Conservation (phyloP, 345 rosid genomes). For the Clausena lansium region DNA sequence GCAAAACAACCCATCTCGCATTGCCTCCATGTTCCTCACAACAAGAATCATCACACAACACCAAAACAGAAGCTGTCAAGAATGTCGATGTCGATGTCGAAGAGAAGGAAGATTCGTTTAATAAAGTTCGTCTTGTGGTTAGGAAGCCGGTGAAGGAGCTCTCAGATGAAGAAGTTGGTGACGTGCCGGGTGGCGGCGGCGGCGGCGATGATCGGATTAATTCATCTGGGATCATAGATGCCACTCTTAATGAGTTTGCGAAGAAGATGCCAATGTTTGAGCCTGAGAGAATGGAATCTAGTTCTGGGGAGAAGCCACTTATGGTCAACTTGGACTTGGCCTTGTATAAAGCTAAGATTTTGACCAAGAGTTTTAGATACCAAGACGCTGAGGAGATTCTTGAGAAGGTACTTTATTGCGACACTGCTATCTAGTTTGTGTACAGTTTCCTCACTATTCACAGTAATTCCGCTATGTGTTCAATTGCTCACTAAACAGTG, state of each 20-base stretch:
- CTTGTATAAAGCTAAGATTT: constrained; percentile 71
- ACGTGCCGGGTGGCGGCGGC: background rate
- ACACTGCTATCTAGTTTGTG: too few relatives aligned
- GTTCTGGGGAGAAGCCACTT: constrained; percentile 58
- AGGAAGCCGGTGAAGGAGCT: constrained; percentile 71
- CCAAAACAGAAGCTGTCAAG: background rate
- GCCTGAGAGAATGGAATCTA: constrained; percentile 58
- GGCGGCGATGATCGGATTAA: constrained; percentile 21
- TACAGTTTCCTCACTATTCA: too few relatives aligned
- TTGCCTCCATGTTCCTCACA: constrained; percentile 23
- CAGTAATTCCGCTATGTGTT: too few relatives aligned
- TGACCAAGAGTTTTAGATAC: constrained; percentile 50
- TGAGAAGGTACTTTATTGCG: constrained; percentile 51
- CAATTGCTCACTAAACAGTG: too few relatives aligned
- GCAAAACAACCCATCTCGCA: constrained; percentile 24
- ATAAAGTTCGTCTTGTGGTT: constrained; percentile 42
- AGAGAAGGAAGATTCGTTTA: constrained; percentile 23
- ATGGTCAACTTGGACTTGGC: constrained; percentile 79
- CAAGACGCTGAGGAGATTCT: constrained; percentile 70
- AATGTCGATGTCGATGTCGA: background rate
- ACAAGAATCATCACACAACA: constrained; percentile 11
- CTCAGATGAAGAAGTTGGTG: constrained; percentile 35
- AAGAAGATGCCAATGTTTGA: constrained; percentile 91
- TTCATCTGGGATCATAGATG: constrained; percentile 51
- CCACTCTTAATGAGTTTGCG: constrained; percentile 61